These are phyloP conservation scores for Saturnispora serradocipensis DNA, from an alignment of 805 yeast species.

Conservation along the genomic window DNA sequence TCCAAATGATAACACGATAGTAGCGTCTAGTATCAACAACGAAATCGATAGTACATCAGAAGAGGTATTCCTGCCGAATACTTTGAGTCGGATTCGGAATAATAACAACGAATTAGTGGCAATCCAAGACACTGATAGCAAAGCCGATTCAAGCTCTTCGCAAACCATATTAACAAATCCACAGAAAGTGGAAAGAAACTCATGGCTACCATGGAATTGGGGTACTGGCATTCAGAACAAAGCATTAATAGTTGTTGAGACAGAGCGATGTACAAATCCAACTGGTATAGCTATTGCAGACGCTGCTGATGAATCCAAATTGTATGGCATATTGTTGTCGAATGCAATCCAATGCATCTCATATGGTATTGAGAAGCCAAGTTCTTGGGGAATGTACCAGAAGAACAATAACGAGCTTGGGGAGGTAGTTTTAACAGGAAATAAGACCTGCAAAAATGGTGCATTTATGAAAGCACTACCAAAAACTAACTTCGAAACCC, in stretches of 20 bases:
- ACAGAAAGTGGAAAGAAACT: background rate
- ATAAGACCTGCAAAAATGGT: constrained; percentile 22
- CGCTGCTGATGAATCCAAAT: constrained; percentile 15
- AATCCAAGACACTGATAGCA: background rate
- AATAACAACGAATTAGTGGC: background rate
- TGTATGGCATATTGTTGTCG: constrained; percentile 18
- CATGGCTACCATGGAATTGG: background rate
- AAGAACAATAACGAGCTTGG: constrained; percentile 12
- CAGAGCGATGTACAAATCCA: background rate
- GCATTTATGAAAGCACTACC: constrained; percentile 21
- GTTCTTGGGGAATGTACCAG: constrained; percentile 25
- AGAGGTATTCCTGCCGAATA: constrained; percentile 1
- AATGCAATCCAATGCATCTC: constrained; percentile 19
- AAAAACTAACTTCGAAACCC: constrained; percentile 21
- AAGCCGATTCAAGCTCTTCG: background rate
- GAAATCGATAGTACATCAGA: background rate
- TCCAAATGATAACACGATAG: background rate
- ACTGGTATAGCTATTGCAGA: background rate
- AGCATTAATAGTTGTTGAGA: constrained; percentile 10
- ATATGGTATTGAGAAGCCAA: constrained; percentile 14
- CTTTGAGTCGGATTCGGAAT: background rate
- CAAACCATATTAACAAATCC: background rate
- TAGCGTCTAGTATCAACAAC: background rate
- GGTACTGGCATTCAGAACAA: constrained; percentile 7
- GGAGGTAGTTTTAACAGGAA: constrained; percentile 24